Evolutionary conservation across 2,329 filamentous ascomycete species (phyloP).

Genomic region (Epichloe hybrida): DNA sequence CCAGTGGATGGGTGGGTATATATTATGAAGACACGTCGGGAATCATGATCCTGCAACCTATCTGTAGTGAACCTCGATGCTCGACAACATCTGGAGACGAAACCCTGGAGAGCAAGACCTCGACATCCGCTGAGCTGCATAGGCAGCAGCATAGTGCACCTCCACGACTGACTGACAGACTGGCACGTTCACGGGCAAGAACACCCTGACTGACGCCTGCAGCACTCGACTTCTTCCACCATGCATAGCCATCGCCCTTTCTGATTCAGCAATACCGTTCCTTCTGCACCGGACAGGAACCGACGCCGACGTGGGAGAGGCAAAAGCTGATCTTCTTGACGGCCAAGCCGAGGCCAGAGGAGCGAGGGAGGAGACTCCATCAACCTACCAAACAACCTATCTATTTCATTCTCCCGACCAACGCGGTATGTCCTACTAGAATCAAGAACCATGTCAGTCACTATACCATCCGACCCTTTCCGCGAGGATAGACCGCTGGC

Average conservation of each 20-base stretch:
- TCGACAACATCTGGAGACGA: neutral
- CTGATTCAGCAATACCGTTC: conserved; percentile 1
- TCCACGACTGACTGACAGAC: neutral
- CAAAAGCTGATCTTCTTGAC: neutral
- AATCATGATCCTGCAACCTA: too few species aligned
- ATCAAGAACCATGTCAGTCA: conserved; percentile 3
- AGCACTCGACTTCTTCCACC: neutral
- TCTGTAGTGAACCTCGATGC: too few species aligned
- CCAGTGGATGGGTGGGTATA: too few species aligned
- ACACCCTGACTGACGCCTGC: neutral
- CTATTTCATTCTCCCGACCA: neutral
- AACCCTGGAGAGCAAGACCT: neutral
- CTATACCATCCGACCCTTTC: conserved; percentile 5
- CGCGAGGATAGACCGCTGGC: conserved; percentile 22
- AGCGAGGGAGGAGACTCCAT: too few species aligned
- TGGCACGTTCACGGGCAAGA: neutral
- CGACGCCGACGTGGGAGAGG: neutral
- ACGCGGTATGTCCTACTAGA: neutral
- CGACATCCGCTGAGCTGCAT: neutral
- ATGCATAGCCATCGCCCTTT: conserved; percentile 6
- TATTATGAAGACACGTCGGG: too few species aligned
- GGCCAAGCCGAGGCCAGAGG: too few species aligned
- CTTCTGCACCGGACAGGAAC: neutral
- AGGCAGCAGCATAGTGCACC: neutral
- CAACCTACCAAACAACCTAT: neutral